Percentiles rank a stretch among this genome's conserved stretches.
Evolutionary conservation across 2,329 filamentous ascomycete species (phyloP).

Genomic region (Colletotrichum lentis): DNA sequence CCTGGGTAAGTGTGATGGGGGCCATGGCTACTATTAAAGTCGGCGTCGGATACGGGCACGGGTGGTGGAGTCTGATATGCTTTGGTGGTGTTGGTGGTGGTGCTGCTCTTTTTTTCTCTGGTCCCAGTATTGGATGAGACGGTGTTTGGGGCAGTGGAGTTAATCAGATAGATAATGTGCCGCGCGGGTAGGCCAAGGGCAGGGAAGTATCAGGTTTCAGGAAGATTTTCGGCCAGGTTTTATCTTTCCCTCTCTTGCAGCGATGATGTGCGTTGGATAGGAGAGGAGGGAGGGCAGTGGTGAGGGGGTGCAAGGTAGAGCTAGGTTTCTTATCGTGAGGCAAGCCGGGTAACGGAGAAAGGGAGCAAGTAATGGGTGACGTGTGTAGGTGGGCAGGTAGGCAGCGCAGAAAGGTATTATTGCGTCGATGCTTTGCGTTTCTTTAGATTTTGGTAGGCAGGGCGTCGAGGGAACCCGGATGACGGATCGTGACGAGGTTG

Average conservation of each 20-base stretch:
- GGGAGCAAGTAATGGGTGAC: neutral
- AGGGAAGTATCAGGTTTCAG: slow-evolving; percentile 18
- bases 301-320: neutral
- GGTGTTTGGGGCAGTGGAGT: slow-evolving; percentile 30
- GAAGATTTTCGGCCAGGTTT: slow-evolving; percentile 11
- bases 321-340: neutral
- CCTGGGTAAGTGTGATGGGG: slow-evolving; percentile 26
- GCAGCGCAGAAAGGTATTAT: neutral
- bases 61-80: slow-evolving; percentile 22
- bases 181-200: slow-evolving; percentile 3
- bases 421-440: neutral
- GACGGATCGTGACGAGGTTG: neutral
- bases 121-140: slow-evolving; percentile 32
- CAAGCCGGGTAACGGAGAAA: slow-evolving; percentile 12
- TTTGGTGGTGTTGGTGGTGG: slow-evolving; percentile 2
- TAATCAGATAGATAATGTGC: slow-evolving; percentile 4
- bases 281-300: neutral
- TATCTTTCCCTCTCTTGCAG: neutral
- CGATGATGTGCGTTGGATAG: neutral
- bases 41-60: neutral
- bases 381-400: neutral
- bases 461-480: slow-evolving; percentile 2
- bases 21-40: slow-evolving; percentile 30
- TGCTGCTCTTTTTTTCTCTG: slow-evolving; percentile 17
- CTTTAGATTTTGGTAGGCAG: neutral